A percentile compares a stretch with the other conserved stretches of the same genome.
phyloP scores from a whole-genome alignment of 192 early-diverging fungal genomes.

The Entophlyctis luteolus region DNA sequence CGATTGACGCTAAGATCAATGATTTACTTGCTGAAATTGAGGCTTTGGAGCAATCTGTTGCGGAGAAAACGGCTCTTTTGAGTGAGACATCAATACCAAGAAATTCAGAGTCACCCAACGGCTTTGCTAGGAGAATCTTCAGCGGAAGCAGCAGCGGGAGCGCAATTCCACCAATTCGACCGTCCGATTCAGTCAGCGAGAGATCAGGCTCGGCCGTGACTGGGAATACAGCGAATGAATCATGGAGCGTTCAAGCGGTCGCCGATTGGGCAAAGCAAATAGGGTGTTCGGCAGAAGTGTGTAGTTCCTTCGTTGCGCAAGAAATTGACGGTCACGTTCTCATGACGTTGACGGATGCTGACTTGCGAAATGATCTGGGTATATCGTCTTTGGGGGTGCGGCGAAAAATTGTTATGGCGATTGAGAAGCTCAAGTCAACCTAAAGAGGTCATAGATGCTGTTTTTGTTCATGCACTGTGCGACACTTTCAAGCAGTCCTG shows the following conservation, averaged over 20 bases:
- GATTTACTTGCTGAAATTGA: too few relatives aligned
- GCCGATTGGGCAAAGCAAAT: not conserved
- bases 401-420: not conserved
- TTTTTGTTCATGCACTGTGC: too few relatives aligned
- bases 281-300: not conserved
- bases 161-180: not conserved
- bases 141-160: not conserved
- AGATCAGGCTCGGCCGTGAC: not conserved
- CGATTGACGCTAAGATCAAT: too few relatives aligned
- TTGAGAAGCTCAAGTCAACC: too few relatives aligned
- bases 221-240: not conserved
- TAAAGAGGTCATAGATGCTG: too few relatives aligned
- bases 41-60: too few relatives aligned
- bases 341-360: not conserved
- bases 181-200: slow-evolving; percentile 1
- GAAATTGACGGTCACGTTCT: not conserved
- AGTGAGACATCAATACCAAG: not conserved
- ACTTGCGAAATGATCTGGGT: not conserved
- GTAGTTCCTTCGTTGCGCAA: not conserved
- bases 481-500: too few relatives aligned
- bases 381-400: not conserved
- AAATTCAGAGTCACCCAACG: not conserved
- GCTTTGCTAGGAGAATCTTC: not conserved
- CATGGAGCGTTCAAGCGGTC: not conserved
- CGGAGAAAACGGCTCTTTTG: not conserved